Evolutionary conservation across 768 basidiomycete genomes (phyloP), one percentile per base, ranked within the genome.

Genomic region (Macrolepiota dolichaula): DNA sequence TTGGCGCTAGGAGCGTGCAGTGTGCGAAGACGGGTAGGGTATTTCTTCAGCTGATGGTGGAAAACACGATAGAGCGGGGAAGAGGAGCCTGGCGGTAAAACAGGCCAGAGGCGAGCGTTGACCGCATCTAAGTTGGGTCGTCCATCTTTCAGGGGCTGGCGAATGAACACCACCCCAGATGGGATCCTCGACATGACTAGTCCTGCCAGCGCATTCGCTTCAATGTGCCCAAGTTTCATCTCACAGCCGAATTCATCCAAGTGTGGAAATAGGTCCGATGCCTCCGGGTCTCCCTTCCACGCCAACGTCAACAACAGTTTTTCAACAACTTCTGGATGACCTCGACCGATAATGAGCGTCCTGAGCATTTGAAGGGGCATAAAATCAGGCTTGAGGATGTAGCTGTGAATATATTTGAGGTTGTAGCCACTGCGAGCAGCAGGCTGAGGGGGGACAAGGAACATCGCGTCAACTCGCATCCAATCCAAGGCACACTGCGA

Each of bases 171-270:
- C 42, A 60, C 59, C 35, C 59, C 52, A 13, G 59, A 61, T 27
- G 59, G 59, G 49, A 61, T 61, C 46, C 59, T 61, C 19, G 59
- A 61, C 59, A 61, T 61, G 19, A 61, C 59, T 35, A 61, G 25
- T 13, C 52, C 59, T 2, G 52, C 52, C 44, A 61, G 49, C 5
- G 59, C 59, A 19, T 61, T 55, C 44, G 22, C 53, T 35, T 55
- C 59, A 3, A 25, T 25, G 32, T 61, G 44, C 2, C 59, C 59
- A 3, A 61, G 46, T 24, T 61, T 61, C 59, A 61, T 61, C 46
- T 61, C 59, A 11, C 59, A 61, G 27, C 59, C 59, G 15, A 61
- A 27, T 13, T 49, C 42, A 36, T 61, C 59, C 10, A 61, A 17
- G 4, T 38, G 2, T 9, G 59, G 52, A 17, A 61, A 61, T 22